Conservation (phyloP, 2,329 filamentous ascomycete genomes). For the Coniella lustricola region DNA sequence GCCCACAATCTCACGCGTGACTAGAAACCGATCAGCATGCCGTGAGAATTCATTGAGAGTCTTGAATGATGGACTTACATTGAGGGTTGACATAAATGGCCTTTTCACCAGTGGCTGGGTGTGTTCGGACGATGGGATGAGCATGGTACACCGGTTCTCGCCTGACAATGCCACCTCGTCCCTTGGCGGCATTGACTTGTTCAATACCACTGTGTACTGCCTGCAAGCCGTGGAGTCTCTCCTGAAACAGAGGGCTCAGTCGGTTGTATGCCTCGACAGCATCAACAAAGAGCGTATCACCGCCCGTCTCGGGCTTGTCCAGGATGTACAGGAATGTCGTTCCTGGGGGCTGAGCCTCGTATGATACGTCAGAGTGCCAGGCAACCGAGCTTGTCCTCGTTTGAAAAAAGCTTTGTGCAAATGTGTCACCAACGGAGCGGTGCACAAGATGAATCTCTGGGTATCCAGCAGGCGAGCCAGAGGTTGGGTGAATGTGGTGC, state of each 20-base stretch:
- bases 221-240: slow-evolving; percentile 71
- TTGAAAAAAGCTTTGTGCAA: slow-evolving; percentile 51
- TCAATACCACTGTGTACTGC: slow-evolving; percentile 78
- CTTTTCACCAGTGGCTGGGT: slow-evolving; percentile 79
- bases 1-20: slow-evolving; percentile 74
- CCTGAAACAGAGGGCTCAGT: slow-evolving; percentile 70
- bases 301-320: slow-evolving; percentile 72
- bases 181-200: slow-evolving; percentile 65
- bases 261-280: slow-evolving; percentile 74
- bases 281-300: slow-evolving; percentile 79
- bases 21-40: slow-evolving; percentile 32
- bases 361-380: slow-evolving; percentile 86
- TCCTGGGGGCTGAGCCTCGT: slow-evolving; percentile 80
- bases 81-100: slow-evolving; percentile 76
- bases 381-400: slow-evolving; percentile 72
- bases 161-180: slow-evolving; percentile 61
- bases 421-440: slow-evolving; percentile 59
- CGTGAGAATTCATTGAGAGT: not conserved
- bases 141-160: slow-evolving; percentile 67
- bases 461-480: slow-evolving; percentile 59
- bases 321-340: slow-evolving; percentile 86
- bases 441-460: slow-evolving; percentile 68
- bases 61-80: slow-evolving; percentile 44
- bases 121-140: slow-evolving; percentile 74
- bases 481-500: slow-evolving; percentile 70